phyloP scores from a whole-genome alignment of 768 basidiomycete genomes.

The Solioccasus polychromus region DNA sequence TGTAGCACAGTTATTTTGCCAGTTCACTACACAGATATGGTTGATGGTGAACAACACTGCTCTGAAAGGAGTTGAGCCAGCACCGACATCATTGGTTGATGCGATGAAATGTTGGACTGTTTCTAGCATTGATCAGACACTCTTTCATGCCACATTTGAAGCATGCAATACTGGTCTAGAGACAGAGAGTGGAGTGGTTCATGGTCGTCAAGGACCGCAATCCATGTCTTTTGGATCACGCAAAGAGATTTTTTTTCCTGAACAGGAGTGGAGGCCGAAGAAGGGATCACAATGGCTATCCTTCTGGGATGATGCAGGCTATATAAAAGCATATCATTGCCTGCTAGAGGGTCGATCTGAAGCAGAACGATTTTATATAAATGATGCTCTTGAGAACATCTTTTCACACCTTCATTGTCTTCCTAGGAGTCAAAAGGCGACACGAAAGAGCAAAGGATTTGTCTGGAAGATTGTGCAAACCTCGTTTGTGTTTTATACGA shows the following conservation, averaged over 20 bases:
- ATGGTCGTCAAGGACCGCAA: background rate
- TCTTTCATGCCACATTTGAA: background rate
- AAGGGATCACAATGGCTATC: background rate
- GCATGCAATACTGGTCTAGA: constrained; percentile 6
- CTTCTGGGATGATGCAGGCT: background rate
- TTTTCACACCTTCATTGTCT: constrained; percentile 6
- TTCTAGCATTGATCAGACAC: constrained; percentile 1
- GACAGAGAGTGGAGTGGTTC: background rate
- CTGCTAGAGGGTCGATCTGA: background rate
- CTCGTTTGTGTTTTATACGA: background rate
- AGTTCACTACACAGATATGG: background rate
- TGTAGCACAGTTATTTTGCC: background rate
- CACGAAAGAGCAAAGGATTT: constrained; percentile 4
- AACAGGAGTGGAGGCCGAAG: background rate
- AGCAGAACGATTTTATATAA: background rate
- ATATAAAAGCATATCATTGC: constrained; percentile 3
- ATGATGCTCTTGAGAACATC: background rate
- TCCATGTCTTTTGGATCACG: background rate
- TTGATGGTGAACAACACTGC: background rate
- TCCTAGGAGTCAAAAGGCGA: constrained; percentile 3
- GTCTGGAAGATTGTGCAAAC: background rate
- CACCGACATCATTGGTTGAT: background rate
- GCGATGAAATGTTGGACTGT: constrained; percentile 10
- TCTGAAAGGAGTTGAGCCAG: constrained; percentile 1
- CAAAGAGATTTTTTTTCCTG: constrained; percentile 4